Conservation (phyloP, 202 grass and related monocot genomes). For the Brachypodium distachyon region DNA sequence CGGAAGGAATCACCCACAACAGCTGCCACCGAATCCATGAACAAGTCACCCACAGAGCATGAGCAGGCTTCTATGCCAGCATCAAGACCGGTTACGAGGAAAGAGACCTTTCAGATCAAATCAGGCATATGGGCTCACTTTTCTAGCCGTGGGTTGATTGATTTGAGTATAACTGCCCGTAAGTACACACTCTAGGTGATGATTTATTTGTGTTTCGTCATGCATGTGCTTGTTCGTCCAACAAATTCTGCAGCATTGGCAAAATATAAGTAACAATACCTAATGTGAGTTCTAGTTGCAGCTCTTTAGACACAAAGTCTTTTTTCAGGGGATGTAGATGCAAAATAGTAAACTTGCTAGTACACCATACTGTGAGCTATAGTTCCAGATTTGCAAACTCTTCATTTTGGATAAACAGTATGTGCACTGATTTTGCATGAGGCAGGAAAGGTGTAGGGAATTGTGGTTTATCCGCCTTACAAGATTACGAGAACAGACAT, state of each 20-base stretch:
- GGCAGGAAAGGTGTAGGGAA: too few species aligned
- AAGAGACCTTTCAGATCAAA: conserved; percentile 58
- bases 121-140: conserved; percentile 85
- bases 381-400: not conserved
- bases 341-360: not conserved
- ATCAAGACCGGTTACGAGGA: conserved; percentile 29
- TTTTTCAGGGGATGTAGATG: not conserved
- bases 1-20: not conserved
- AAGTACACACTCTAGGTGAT: conserved; percentile 15
- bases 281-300: not conserved
- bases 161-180: conserved; percentile 75
- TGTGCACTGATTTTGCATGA: too few species aligned
- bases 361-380: not conserved
- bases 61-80: not conserved
- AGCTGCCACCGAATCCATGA: not conserved
- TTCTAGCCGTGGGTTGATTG: conserved; percentile 71
- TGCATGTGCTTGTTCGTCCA: not conserved
- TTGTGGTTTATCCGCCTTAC: too few species aligned
- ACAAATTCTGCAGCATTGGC: not conserved
- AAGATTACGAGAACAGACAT: too few species aligned
- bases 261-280: not conserved
- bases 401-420: not conserved
- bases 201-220: not conserved
- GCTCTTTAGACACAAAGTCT: too few species aligned
- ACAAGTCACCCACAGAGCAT: not conserved